Evolutionary conservation across 768 basidiomycete genomes (phyloP).

Genomic region (Filobasidium floriforme): DNA sequence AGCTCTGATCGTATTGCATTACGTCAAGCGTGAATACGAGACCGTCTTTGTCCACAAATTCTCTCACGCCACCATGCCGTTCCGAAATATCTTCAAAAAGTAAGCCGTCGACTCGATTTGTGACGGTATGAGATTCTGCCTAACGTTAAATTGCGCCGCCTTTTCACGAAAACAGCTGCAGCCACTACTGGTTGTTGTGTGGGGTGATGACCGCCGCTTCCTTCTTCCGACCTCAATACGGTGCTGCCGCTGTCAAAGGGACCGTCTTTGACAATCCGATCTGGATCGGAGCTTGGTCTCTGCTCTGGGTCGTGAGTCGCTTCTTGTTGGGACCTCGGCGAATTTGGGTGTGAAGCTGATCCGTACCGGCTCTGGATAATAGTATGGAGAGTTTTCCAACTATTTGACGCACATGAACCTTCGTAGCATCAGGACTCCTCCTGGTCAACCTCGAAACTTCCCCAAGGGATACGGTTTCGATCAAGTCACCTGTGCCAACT

Average conservation of each 20-base stretch:
- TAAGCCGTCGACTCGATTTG: conserved; percentile 43
- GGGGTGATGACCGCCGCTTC: conserved; percentile 72
- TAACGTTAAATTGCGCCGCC: not conserved
- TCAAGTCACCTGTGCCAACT: conserved; percentile 82
- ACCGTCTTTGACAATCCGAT: conserved; percentile 59
- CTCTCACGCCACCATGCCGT: conserved; percentile 89
- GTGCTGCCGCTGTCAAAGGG: conserved; percentile 57
- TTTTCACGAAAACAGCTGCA: conserved; percentile 55
- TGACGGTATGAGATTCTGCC: not conserved
- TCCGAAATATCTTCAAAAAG: conserved; percentile 82
- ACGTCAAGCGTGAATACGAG: conserved; percentile 84
- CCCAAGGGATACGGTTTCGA: conserved; percentile 89
- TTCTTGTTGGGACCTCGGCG: not conserved
- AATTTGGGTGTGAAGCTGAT: not conserved
- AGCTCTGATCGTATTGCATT: conserved; percentile 73
- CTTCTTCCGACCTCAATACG: conserved; percentile 73
- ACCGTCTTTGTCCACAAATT: conserved; percentile 91
- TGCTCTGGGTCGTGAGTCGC: conserved; percentile 67
- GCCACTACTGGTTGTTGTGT: conserved; percentile 77
- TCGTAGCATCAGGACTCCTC: conserved; percentile 66
- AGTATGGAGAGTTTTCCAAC: conserved; percentile 85
- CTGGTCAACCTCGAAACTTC: conserved; percentile 70
- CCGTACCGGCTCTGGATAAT: conserved; percentile 1
- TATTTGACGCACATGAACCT: conserved; percentile 72
- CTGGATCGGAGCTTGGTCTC: conserved; percentile 62